Evolutionary conservation across 202 grass and related monocot species (phyloP).

Genomic region (Musa balbisiana): DNA sequence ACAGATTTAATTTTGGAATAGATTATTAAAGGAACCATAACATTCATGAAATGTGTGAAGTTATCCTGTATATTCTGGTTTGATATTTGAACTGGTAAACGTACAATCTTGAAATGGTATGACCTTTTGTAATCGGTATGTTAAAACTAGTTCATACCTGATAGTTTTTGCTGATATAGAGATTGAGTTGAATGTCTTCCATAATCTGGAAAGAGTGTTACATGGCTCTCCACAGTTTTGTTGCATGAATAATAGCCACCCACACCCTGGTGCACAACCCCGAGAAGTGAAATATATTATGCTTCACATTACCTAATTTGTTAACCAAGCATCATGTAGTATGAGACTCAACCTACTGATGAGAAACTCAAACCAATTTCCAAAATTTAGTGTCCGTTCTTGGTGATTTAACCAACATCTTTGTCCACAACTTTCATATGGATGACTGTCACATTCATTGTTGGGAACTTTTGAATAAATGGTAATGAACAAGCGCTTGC

Average conservation of each 20-base stretch:
- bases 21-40: not conserved
- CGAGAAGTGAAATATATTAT: no score
- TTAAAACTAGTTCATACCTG: not conserved
- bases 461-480: not conserved
- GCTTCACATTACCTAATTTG: no score
- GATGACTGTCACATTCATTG: not conserved
- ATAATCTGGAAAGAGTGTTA: no score
- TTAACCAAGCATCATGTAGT: no score
- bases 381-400: no score
- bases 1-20: not conserved
- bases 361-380: no score
- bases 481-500: not conserved
- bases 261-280: no score
- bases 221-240: no score
- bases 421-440: not conserved
- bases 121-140: not conserved
- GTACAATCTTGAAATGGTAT: not conserved
- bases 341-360: no score
- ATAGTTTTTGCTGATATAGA: not conserved
- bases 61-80: not conserved
- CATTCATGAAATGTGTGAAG: not conserved
- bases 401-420: not conserved
- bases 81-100: no score
- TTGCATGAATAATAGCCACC: no score
- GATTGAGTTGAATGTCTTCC: not conserved